Evolutionary conservation across 78 protist species (phyloP).

Genomic region (Dictyostelium firmibasis): DNA sequence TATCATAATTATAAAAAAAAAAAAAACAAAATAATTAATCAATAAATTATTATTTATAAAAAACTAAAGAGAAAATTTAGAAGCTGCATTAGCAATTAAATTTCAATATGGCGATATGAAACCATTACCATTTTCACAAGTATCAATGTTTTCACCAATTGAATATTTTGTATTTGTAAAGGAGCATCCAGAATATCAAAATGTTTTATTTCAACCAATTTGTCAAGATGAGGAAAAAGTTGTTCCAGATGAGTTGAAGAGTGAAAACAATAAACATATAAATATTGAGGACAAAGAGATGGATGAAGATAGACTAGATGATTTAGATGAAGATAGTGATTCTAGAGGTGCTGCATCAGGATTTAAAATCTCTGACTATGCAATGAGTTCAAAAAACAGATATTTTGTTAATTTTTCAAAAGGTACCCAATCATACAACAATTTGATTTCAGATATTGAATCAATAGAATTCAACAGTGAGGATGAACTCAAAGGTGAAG

Average conservation of each 20-base stretch:
- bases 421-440: neutral
- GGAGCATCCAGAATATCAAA: constrained; percentile 70
- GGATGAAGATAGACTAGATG: neutral
- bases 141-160: constrained; percentile 31
- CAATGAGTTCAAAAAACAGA: neutral
- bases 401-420: neutral
- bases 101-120: constrained; percentile 17
- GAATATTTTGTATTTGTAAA: constrained; percentile 36
- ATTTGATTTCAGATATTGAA: too few species aligned
- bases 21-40: neutral
- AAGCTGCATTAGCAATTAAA: constrained; percentile 7
- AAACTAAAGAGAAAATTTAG: constrained; percentile 35
- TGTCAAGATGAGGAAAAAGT: neutral
- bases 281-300: neutral
- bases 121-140: constrained; percentile 36
- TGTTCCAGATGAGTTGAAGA: neutral
- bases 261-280: neutral
- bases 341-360: neutral
- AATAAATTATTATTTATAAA: neutral
- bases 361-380: neutral
- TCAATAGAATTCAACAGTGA: too few species aligned
- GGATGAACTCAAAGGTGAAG: neutral
- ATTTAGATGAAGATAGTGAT: neutral
- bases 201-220: neutral
- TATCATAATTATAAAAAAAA: neutral